These are phyloP conservation scores for Tricholoma matsutake DNA, from an alignment of 768 basidiomycete genomes.

Conservation along the genomic window DNA sequence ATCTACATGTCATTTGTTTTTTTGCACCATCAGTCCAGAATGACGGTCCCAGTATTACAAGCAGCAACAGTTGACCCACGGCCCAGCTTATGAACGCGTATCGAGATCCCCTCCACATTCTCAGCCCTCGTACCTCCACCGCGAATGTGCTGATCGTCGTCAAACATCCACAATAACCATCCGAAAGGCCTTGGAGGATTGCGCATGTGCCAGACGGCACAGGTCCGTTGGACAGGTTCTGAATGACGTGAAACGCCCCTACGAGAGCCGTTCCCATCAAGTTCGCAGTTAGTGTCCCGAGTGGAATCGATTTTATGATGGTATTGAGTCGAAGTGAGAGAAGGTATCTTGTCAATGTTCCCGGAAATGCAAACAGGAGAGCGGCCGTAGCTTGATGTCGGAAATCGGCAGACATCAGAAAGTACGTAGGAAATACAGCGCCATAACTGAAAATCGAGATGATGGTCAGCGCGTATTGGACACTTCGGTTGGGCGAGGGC, in stretches of 20 bases:
- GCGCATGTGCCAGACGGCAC: constrained; percentile 51
- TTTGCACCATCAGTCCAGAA: constrained; percentile 44
- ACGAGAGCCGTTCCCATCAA: constrained; percentile 79
- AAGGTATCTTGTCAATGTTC: constrained; percentile 79
- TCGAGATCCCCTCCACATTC: constrained; percentile 53
- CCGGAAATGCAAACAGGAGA: constrained; percentile 86
- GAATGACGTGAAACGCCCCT: constrained; percentile 68
- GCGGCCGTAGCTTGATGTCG: constrained; percentile 84
- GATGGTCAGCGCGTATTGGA: constrained; percentile 50
- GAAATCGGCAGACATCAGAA: constrained; percentile 61
- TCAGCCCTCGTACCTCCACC: constrained; percentile 66
- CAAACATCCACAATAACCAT: constrained; percentile 95
- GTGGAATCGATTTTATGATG: constrained; percentile 56
- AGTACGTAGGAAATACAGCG: constrained; percentile 76
- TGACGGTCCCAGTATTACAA: constrained; percentile 71
- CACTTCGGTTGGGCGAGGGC: constrained; percentile 36
- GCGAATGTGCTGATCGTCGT: constrained; percentile 94
- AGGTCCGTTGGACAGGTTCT: constrained; percentile 47
- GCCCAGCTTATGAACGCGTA: constrained; percentile 73
- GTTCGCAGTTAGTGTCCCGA: constrained; percentile 81
- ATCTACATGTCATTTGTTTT: constrained; percentile 50
- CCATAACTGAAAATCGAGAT: constrained; percentile 67
- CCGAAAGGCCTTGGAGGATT: constrained; percentile 75
- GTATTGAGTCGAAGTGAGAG: constrained; percentile 74
- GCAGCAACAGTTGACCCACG: constrained; percentile 62